Percentiles rank a stretch among this genome's conserved stretches.
These are phyloP conservation scores for Picochlorum costavermella DNA, from an alignment of 139 green algal genomes.

Conservation along the genomic window DNA sequence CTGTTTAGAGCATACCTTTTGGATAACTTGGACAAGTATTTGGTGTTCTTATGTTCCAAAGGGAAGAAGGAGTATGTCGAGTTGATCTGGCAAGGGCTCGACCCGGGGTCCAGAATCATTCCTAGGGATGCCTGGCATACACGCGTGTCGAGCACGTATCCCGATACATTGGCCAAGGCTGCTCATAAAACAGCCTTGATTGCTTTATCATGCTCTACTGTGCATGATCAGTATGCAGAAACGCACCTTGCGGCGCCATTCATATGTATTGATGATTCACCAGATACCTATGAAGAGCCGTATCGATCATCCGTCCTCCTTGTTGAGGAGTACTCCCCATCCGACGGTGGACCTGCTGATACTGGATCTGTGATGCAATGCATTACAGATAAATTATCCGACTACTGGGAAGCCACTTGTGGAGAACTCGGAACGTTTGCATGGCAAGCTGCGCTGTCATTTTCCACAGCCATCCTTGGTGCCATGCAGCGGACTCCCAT, in stretches of 20 bases:
- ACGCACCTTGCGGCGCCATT: slow-evolving; percentile 30
- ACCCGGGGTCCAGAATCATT: slow-evolving; percentile 7
- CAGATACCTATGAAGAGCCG: slow-evolving; percentile 23
- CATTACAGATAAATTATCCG: slow-evolving; percentile 7
- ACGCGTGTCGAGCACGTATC: slow-evolving; percentile 26
- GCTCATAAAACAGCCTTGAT: slow-evolving; percentile 26
- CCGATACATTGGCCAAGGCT: slow-evolving; percentile 19
- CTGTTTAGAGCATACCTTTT: slow-evolving; percentile 18
- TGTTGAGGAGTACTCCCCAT: slow-evolving; percentile 30
- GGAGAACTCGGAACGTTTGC: slow-evolving; percentile 21
- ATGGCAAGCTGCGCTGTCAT: slow-evolving; percentile 31
- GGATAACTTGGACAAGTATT: slow-evolving; percentile 11
- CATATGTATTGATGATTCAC: slow-evolving; percentile 29
- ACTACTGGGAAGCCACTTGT: slow-evolving; percentile 20
- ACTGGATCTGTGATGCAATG: slow-evolving; percentile 26
- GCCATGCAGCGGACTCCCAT: slow-evolving; percentile 21
- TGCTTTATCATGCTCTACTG: slow-evolving; percentile 21
- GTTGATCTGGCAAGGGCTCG: slow-evolving; percentile 31
- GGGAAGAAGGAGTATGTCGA: slow-evolving; percentile 37
- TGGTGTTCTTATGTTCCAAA: slow-evolving; percentile 30
- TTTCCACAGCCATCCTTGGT: slow-evolving; percentile 23
- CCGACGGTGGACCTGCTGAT: slow-evolving; percentile 23
- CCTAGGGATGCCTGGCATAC: slow-evolving; percentile 14
- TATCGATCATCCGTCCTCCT: slow-evolving; percentile 27
- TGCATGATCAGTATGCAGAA: slow-evolving; percentile 7